Evolutionary conservation across 169 alveolate genomes (phyloP).

Genomic region (Eimeria falciformis): DNA sequence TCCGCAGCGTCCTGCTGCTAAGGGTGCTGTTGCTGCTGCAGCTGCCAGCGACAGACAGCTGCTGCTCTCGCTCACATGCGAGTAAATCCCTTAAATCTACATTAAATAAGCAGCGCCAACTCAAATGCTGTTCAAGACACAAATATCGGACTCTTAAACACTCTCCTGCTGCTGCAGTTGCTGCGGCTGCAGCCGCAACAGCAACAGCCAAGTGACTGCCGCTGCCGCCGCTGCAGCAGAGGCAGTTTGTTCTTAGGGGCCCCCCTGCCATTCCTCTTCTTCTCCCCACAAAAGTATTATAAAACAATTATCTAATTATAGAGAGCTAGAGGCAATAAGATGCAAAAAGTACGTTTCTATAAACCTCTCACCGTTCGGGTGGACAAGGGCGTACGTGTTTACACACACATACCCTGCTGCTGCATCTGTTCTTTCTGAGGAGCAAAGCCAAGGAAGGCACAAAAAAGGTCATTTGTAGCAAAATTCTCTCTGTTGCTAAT

Average conservation of each 20-base stretch:
- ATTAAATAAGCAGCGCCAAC: conserved; percentile 39
- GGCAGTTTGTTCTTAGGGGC: neutral
- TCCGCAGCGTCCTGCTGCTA: neutral
- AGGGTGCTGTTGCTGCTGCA: conserved; percentile 63
- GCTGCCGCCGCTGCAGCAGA: conserved; percentile 42
- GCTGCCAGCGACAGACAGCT: conserved; percentile 21
- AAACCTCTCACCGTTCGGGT: too few relatives aligned
- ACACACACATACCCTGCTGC: too few relatives aligned
- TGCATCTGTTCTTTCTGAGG: too few relatives aligned
- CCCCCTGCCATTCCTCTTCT: neutral
- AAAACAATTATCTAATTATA: too few relatives aligned
- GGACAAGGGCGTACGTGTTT: too few relatives aligned
- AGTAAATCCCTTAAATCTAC: neutral
- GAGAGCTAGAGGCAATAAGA: too few relatives aligned
- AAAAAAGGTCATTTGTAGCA: too few relatives aligned
- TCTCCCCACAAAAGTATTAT: neutral
- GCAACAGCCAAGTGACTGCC: conserved; percentile 13
- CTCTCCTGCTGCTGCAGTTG: conserved; percentile 23
- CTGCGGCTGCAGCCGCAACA: conserved; percentile 20
- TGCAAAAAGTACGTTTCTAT: too few relatives aligned
- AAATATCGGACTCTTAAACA: conserved; percentile 42
- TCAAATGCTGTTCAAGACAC: conserved; percentile 56
- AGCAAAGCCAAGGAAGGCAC: too few relatives aligned
- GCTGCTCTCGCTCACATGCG: conserved; percentile 1
- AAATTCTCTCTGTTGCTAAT: too few relatives aligned